phyloP scores from a whole-genome alignment of 192 early-diverging fungal genomes.

The Rhizoclosmatium sp. region DNA sequence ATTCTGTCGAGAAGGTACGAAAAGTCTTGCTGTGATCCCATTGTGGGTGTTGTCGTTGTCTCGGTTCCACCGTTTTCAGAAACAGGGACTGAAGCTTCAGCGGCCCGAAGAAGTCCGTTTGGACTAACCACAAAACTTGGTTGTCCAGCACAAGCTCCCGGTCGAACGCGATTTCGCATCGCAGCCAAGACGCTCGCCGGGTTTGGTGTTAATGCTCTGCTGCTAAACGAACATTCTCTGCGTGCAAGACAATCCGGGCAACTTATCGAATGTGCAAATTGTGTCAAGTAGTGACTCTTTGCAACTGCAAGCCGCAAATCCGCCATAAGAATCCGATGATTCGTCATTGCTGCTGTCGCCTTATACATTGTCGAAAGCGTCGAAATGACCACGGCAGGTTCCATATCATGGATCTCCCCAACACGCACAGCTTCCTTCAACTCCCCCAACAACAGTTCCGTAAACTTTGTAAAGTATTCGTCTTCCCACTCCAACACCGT shows the following conservation, averaged over 20 bases:
- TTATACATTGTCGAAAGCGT: conserved; percentile 40
- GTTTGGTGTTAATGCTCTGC: neutral
- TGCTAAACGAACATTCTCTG: conserved; percentile 1
- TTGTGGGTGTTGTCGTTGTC: neutral
- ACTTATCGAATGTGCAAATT: conserved; percentile 29
- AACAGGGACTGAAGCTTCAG: neutral
- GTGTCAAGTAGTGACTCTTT: conserved; percentile 32
- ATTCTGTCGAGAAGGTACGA: conserved; percentile 10
- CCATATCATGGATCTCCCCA: conserved; percentile 19
- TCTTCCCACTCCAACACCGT: conserved; percentile 42
- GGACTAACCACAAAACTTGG: neutral
- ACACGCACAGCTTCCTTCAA: conserved; percentile 17
- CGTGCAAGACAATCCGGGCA: conserved; percentile 22
- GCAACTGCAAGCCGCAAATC: conserved; percentile 39
- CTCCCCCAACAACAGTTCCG: conserved; percentile 27
- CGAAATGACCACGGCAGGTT: conserved; percentile 25
- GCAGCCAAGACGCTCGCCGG: conserved; percentile 17
- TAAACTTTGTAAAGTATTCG: conserved; percentile 36
- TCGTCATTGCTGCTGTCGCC: conserved; percentile 25
- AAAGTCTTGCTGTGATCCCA: neutral
- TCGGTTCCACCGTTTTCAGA: neutral
- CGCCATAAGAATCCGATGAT: conserved; percentile 39
- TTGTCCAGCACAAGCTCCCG: neutral
- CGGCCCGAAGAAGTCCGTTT: neutral
- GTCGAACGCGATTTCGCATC: conserved; percentile 18